phyloP scores from a whole-genome alignment of 371 early-diverging fungal species.

The Saksenaea oblongispora region DNA sequence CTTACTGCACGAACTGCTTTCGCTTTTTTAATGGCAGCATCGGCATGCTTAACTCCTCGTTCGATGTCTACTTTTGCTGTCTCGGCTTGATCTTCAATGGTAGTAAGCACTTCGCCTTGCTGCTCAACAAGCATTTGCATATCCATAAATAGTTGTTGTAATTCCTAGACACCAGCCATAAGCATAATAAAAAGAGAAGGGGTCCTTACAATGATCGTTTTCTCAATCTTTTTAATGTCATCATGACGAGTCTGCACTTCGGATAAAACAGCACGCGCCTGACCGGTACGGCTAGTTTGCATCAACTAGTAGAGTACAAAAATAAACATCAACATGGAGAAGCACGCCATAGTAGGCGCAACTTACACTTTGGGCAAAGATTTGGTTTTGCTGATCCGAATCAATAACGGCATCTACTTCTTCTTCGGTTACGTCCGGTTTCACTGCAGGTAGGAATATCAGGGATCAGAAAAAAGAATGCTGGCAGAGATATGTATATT shows the following conservation, averaged over 20 bases:
- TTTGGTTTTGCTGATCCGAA: conserved; percentile 62
- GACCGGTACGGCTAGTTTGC: conserved; percentile 69
- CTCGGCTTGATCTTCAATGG: conserved; percentile 70
- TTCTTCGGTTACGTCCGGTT: conserved; percentile 74
- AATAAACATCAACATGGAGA: no score
- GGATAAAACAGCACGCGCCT: conserved; percentile 73
- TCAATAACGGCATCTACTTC: conserved; percentile 78
- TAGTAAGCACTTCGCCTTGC: conserved; percentile 72
- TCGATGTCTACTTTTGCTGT: conserved; percentile 67
- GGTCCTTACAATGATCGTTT: conserved; percentile 68
- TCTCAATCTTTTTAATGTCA: conserved; percentile 86
- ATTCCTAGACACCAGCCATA: conserved; percentile 56
- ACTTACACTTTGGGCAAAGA: conserved; percentile 82
- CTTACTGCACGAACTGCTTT: conserved; percentile 69
- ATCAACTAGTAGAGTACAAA: conserved; percentile 51
- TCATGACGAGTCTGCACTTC: conserved; percentile 86
- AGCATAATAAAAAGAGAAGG: neutral
- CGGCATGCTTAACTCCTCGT: conserved; percentile 65
- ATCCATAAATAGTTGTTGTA: conserved; percentile 86
- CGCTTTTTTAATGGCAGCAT: conserved; percentile 69
- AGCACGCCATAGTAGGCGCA: no score
- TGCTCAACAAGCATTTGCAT: conserved; percentile 84
- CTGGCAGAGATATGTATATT: neutral
- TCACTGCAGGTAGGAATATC: conserved; percentile 47
- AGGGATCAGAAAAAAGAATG: neutral